Evolutionary conservation across 2,329 filamentous ascomycete species (phyloP).

Genomic region (Fusarium sp.): DNA sequence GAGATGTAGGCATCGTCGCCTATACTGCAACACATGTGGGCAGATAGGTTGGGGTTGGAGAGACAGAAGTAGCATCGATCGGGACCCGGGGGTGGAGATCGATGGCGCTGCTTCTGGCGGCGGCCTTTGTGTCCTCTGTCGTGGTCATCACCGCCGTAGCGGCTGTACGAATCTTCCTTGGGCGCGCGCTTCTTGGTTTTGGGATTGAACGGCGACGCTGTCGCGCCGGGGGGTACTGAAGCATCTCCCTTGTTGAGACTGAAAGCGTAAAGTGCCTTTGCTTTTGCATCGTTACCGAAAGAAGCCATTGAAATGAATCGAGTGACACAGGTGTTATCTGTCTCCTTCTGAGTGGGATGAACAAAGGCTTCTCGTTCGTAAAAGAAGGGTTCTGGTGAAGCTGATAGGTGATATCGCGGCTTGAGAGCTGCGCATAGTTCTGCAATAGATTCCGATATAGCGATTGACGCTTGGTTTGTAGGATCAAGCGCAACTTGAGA

Average conservation of each 20-base stretch:
- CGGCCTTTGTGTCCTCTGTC: conserved; percentile 57
- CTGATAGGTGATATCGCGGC: conserved; percentile 91
- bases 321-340: conserved; percentile 72
- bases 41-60: conserved; percentile 83
- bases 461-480: conserved; percentile 61
- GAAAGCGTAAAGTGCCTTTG: conserved; percentile 85
- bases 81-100: conserved; percentile 73
- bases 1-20: conserved; percentile 90
- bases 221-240: conserved; percentile 75
- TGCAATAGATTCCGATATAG: conserved; percentile 74
- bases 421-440: conserved; percentile 83
- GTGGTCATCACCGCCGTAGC: conserved; percentile 62
- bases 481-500: conserved; percentile 72
- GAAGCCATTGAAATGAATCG: conserved; percentile 91
- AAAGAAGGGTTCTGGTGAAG: conserved; percentile 73
- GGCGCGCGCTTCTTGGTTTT: conserved; percentile 68
- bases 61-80: conserved; percentile 95
- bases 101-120: conserved; percentile 58
- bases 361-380: conserved; percentile 96
- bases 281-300: conserved; percentile 79
- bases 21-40: conserved; percentile 90
- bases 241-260: conserved; percentile 74
- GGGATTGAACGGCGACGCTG: conserved; percentile 76
- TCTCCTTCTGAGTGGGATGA: conserved; percentile 63
- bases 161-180: conserved; percentile 61